phyloP scores from a whole-genome alignment of 306 rosid species.

The Pachyrhizus erosus region DNA sequence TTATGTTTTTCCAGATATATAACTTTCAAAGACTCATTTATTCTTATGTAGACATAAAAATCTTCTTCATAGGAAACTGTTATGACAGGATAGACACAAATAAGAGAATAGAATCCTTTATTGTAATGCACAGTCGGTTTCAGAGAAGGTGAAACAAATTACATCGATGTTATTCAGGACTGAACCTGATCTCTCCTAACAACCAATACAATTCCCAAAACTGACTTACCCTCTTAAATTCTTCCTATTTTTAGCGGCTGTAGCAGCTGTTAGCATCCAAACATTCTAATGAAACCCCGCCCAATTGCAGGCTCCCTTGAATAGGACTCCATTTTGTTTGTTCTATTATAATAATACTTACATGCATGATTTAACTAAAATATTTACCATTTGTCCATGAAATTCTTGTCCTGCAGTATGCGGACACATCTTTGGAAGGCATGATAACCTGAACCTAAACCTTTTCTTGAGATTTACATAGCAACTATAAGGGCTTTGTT shows the following conservation, averaged over 20 bases:
- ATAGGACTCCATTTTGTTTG: not conserved
- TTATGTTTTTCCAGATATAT: slow-evolving; percentile 15
- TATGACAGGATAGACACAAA: not conserved
- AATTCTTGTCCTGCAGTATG: not conserved
- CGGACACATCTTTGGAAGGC: not conserved
- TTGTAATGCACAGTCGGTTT: not conserved
- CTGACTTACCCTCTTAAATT: not conserved
- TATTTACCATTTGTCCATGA: not conserved
- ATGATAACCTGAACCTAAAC: not conserved
- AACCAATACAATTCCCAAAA: not conserved
- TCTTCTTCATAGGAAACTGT: not conserved
- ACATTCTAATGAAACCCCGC: not conserved
- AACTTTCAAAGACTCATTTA: not conserved
- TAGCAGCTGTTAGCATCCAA: not conserved
- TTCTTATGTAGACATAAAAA: not conserved
- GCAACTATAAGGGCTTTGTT: not conserved
- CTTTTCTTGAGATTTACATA: not conserved
- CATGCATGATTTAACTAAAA: not conserved
- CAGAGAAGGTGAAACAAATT: not conserved
- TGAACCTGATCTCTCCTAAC: not conserved
- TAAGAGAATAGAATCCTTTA: not conserved
- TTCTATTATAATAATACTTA: not conserved
- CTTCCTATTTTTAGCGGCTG: not conserved
- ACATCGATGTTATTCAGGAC: not conserved
- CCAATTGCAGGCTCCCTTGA: not conserved